A percentile compares a stretch with the other conserved stretches of the same genome.
Conservation (phyloP, 495 filamentous ascomycete genomes). For the Neurospora discreta region DNA sequence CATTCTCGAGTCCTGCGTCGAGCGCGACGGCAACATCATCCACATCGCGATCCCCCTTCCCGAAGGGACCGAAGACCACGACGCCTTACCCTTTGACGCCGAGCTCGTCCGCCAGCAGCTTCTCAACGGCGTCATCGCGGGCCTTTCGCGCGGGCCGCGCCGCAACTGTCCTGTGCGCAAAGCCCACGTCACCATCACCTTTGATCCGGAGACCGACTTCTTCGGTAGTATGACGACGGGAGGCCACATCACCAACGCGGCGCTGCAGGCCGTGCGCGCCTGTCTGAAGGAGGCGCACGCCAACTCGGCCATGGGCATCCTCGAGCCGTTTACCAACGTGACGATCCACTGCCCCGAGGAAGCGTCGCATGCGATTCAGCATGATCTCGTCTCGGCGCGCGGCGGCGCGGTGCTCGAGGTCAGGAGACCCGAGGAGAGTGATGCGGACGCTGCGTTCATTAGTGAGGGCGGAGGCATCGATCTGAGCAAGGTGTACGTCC, state of each 20-base stretch:
- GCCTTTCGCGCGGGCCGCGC: conserved; percentile 72
- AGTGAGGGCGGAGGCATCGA: conserved; percentile 41
- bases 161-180: conserved; percentile 65
- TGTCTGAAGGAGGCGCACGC: conserved; percentile 49
- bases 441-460: background rate
- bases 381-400: conserved; percentile 71
- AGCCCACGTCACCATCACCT: conserved; percentile 53
- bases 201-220: conserved; percentile 54
- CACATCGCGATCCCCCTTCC: conserved; percentile 37
- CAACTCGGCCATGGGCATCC: conserved; percentile 45
- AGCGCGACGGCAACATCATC: conserved; percentile 49
- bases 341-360: conserved; percentile 74
- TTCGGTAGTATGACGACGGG: conserved; percentile 50
- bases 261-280: conserved; percentile 56
- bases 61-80: conserved; percentile 12
- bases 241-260: conserved; percentile 67
- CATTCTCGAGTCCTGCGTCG: conserved; percentile 19
- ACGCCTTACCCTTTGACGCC: conserved; percentile 45
- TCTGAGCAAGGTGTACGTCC: conserved; percentile 63
- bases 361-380: conserved; percentile 73
- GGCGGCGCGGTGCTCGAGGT: conserved; percentile 82
- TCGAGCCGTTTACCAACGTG: conserved; percentile 89
- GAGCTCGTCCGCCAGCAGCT: conserved; percentile 52
- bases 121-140: conserved; percentile 68
- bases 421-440: conserved; percentile 42